Base-by-base conservation (phyloP, 352 stramenopile genomes). In the Pythium aquatile region DNA sequence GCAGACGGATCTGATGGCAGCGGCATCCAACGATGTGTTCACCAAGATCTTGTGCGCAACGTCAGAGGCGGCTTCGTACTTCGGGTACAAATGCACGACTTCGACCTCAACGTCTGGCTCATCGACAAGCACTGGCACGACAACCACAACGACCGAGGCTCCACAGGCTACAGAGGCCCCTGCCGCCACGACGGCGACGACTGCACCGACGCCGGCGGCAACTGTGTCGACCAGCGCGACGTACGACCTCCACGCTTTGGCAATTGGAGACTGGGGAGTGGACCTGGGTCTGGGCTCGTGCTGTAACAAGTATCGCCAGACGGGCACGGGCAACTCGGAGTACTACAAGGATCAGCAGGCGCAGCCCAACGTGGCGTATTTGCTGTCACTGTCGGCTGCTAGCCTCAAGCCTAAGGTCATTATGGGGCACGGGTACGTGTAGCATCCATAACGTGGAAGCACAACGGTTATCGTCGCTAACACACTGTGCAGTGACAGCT, bases 341-440 rank as follows among this genome's bases (percentile, higher is more conserved):
- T 91, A 89, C 68, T 85, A 88, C 63, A 88, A 89, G 26, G 83
- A 92, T 62, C 81, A 85, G 24, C 79, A 90, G 52, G 81, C 83
- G 14, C 83, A 92, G 58, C 47, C 69, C 32, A 87, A 88, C 52
- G 77, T 92, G 0, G 83, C 81, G 26, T 63, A 88, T 37, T 56
- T 92, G 56, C 62, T 92, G 55, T 53, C 68, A 1, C 64, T 87
- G n/a, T 90, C 83, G n/a, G 77, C 83, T 11, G 75, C 74, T 32
- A 76, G 78, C 30, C 63, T 90, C 44, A 78, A 83, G 35, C 83
- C 83, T 5, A 85, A 86, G 55, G 76, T 79, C 29, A 79, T 88
- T 44, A 74, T 88, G 16, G 61, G 81, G 0, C 77, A 90, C 49
- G 78, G 80, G 76, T 87, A 74, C 35, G 72, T 60, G 3, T 3